phyloP scores from a whole-genome alignment of 1,284 basidiomycete species.

The Heterobasidion occidentale region DNA sequence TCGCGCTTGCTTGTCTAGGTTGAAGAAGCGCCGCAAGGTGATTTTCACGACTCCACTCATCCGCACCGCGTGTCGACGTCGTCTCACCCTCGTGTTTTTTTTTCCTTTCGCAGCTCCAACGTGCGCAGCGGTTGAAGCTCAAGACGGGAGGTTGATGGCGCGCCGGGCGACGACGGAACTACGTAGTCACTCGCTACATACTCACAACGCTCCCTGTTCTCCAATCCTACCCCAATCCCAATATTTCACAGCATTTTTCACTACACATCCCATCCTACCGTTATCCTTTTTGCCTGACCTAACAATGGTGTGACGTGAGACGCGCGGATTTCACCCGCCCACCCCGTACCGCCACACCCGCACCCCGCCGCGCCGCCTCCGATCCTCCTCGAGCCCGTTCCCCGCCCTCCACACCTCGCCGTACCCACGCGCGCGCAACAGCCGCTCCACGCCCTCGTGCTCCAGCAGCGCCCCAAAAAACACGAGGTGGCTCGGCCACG shows the following conservation, averaged over 20 bases:
- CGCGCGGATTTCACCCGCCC: background rate
- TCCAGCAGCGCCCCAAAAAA: slow-evolving; percentile 72
- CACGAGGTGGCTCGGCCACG: slow-evolving; percentile 77
- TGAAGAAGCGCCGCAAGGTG: slow-evolving; percentile 57
- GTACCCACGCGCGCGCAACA: slow-evolving; percentile 61
- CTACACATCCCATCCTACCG: background rate
- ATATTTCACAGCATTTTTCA: background rate
- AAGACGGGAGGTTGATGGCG: too few species aligned
- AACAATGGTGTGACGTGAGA: too few species aligned
- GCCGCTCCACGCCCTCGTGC: slow-evolving; percentile 35
- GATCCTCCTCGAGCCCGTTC: slow-evolving; percentile 80
- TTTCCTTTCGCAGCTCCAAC: slow-evolving; percentile 14
- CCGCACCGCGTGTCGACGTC: too few species aligned
- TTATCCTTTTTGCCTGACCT: too few species aligned
- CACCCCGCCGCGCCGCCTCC: slow-evolving; percentile 70
- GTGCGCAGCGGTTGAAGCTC: slow-evolving; percentile 20
- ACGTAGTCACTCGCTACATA: too few species aligned
- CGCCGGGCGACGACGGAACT: too few species aligned
- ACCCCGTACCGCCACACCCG: slow-evolving; percentile 42
- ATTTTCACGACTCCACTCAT: too few species aligned
- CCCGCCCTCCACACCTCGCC: slow-evolving; percentile 55
- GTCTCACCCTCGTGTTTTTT: background rate
- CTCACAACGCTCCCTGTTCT: too few species aligned
- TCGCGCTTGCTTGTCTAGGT: slow-evolving; percentile 22
- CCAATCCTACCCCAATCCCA: background rate